Evolutionary conservation across 129 eudicot genomes (phyloP).

Genomic region (Pulicaria dysenterica): DNA sequence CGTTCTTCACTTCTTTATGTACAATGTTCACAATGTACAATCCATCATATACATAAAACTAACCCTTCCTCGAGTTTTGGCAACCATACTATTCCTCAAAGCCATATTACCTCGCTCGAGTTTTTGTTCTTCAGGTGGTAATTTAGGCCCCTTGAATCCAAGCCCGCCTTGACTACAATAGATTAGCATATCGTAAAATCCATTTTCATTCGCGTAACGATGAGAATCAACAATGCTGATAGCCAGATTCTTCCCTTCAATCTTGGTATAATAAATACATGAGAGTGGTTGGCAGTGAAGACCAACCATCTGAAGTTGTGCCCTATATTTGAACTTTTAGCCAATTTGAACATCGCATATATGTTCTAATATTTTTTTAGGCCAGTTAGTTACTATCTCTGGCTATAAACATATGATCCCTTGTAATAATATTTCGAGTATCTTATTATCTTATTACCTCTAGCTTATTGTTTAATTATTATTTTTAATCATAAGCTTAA

Average conservation of each 20-base stretch:
- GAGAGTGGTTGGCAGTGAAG: slow-evolving; percentile 43
- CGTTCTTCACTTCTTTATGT: slow-evolving; percentile 39
- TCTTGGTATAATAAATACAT: slow-evolving; percentile 49
- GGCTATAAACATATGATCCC: too few relatives aligned
- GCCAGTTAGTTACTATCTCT: too few relatives aligned
- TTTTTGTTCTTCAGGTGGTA: slow-evolving; percentile 41
- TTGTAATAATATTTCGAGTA: too few relatives aligned
- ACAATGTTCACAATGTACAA: slow-evolving; percentile 33
- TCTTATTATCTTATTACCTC: too few relatives aligned
- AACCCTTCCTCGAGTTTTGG: slow-evolving; percentile 15
- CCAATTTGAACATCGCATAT: slow-evolving; percentile 57
- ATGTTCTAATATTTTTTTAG: slow-evolving; percentile 36
- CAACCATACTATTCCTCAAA: slow-evolving; percentile 39
- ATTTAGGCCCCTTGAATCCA: background rate
- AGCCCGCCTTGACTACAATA: slow-evolving; percentile 66
- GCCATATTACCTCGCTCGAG: slow-evolving; percentile 50
- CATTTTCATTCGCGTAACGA: slow-evolving; percentile 41
- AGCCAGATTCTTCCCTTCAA: slow-evolving; percentile 44
- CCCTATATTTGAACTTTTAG: slow-evolving; percentile 43
- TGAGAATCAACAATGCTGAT: slow-evolving; percentile 57
- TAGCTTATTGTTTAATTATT: too few relatives aligned
- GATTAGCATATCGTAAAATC: slow-evolving; percentile 27
- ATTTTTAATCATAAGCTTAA: too few relatives aligned
- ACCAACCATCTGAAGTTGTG: slow-evolving; percentile 53
- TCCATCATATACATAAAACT: slow-evolving; percentile 40